Evolutionary conservation across 2,329 filamentous ascomycete species (phyloP).

Genomic region (Aspergillus piperis): DNA sequence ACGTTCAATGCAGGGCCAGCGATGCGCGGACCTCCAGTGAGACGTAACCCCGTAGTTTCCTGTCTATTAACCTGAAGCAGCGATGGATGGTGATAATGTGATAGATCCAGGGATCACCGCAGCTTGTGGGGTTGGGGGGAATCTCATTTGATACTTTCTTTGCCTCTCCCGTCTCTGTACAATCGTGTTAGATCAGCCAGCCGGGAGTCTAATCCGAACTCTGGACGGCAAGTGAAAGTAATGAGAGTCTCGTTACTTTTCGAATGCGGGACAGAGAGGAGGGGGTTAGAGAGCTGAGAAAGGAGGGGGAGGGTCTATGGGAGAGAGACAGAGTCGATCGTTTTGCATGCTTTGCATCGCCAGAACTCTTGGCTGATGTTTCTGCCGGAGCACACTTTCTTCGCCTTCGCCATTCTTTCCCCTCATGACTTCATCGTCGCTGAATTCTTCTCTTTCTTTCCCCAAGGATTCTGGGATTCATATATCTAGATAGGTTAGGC

Average conservation of each 20-base stretch:
- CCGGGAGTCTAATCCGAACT: background rate
- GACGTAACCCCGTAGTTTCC: background rate
- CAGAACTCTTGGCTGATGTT: background rate
- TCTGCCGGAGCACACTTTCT: background rate
- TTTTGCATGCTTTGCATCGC: too few species aligned
- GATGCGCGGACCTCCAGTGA: background rate
- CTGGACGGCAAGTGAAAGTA: background rate
- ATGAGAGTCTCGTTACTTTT: background rate
- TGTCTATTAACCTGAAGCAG: constrained; percentile 14
- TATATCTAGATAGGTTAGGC: too few species aligned
- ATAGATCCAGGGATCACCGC: constrained; percentile 11
- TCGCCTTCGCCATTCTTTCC: too few species aligned
- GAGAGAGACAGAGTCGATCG: too few species aligned
- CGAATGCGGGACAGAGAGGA: background rate
- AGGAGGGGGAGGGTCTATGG: too few species aligned
- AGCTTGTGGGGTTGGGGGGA: constrained; percentile 1
- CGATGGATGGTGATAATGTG: constrained; percentile 21
- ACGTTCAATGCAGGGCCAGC: constrained; percentile 10
- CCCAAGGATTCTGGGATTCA: too few species aligned
- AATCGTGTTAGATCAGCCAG: background rate
- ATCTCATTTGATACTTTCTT: background rate
- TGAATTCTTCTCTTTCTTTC: too few species aligned
- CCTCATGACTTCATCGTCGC: too few species aligned
- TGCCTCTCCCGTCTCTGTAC: background rate
- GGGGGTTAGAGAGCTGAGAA: background rate